Evolutionary conservation across 352 stramenopile genomes (phyloP).

Genomic region (Thalassiosira mediterranea): DNA sequence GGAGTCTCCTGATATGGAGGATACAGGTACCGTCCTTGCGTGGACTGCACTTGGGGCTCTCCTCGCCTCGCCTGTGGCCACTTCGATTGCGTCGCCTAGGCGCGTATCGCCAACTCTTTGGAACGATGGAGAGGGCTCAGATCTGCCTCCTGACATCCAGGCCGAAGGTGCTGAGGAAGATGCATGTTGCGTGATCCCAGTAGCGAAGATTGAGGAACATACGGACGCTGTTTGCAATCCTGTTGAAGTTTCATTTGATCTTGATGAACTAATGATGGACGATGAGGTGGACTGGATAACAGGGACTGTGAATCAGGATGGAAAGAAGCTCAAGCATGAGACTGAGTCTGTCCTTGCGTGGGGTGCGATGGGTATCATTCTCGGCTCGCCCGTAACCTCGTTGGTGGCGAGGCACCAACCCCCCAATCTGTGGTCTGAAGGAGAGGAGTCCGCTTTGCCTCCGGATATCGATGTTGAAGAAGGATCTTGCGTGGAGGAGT

Average conservation of each 20-base stretch:
- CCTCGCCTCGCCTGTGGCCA: not conserved
- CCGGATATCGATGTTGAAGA: not conserved
- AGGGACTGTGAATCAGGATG: not conserved
- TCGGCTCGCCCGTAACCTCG: too few relatives aligned
- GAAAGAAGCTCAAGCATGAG: not conserved
- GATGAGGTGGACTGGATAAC: not conserved
- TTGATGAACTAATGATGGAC: not conserved
- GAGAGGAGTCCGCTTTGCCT: not conserved
- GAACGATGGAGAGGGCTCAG: not conserved
- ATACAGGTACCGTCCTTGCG: not conserved
- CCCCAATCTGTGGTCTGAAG: not conserved
- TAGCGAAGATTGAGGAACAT: too few relatives aligned
- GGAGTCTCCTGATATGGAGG: not conserved
- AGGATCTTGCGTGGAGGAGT: not conserved
- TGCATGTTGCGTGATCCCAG: not conserved
- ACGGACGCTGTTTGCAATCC: too few relatives aligned
- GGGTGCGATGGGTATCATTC: conserved; percentile 9
- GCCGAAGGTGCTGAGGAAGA: not conserved
- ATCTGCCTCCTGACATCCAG: not conserved
- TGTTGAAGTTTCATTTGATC: too few relatives aligned
- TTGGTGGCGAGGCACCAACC: too few relatives aligned
- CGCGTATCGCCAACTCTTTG: not conserved
- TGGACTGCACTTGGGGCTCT: not conserved
- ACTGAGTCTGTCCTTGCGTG: conserved; percentile 8
- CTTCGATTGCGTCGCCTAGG: not conserved